Percentiles rank a stretch among this genome's conserved stretches.
These are phyloP conservation scores for Lathyrus aphaca DNA, from an alignment of 306 rosid genomes.

Conservation along the genomic window DNA sequence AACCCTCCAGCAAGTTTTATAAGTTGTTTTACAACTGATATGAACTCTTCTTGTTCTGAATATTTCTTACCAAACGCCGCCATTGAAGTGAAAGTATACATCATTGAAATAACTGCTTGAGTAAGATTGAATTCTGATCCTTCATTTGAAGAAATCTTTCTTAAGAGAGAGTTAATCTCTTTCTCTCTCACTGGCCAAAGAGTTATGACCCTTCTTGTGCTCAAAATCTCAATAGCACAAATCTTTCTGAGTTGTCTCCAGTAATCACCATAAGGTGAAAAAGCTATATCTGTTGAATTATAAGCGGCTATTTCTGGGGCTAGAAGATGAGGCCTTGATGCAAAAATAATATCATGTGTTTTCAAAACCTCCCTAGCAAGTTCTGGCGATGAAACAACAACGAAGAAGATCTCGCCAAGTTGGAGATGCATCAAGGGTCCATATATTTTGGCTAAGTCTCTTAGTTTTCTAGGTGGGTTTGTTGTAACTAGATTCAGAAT, in stretches of 20 bases:
- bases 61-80: constrained; percentile 28
- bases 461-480: constrained; percentile 30
- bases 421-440: constrained; percentile 46
- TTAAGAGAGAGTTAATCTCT: background rate
- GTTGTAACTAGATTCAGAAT: constrained; percentile 23
- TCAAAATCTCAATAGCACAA: constrained; percentile 24
- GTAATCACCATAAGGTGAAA: constrained; percentile 33
- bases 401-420: background rate
- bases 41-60: constrained; percentile 7
- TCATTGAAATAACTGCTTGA: background rate
- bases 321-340: constrained; percentile 42
- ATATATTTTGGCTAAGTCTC: constrained; percentile 31
- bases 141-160: background rate
- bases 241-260: constrained; percentile 43
- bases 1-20: constrained; percentile 14
- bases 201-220: constrained; percentile 15
- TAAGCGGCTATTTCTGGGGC: background rate
- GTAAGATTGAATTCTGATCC: background rate
- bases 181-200: background rate
- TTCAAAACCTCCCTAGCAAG: constrained; percentile 42
- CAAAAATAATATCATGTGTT: constrained; percentile 36
- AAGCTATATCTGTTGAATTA: background rate
- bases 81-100: background rate
- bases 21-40: background rate
- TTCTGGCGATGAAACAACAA: background rate